Evolutionary conservation across 192 early-diverging fungal species (phyloP), one percentile per base, ranked within the genome.

Genomic region (Umbelopsis sp.): DNA sequence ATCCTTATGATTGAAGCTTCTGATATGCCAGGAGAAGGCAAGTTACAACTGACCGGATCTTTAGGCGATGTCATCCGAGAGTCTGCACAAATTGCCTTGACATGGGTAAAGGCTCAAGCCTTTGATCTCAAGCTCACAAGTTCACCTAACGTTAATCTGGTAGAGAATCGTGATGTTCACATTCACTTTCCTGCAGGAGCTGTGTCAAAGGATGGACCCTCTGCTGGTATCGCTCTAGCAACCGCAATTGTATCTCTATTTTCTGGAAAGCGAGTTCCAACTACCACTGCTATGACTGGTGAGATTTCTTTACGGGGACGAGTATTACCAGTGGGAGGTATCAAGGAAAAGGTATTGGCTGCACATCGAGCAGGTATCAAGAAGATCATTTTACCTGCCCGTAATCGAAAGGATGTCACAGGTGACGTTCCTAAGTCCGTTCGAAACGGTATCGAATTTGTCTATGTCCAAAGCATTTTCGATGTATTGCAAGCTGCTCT

Each of bases 11-110:
- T 95, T 68, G 93, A 96, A 71, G 89, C 91, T 11, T 88, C 89
- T 1, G 84, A 88, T 73, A 90, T 92, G 82, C 82, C 91, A 38
- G 93, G 91, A 20, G 86, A 87, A 68, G 91, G 91, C 17, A 73
- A 87, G 25, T 71, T 93, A 21, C 83, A 85, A 47, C 75, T 94
- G 24, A 94, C 91, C 14, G 91, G 92, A 2, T 87, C 86, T 73
- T 74, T 96, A 0, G 94, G 94, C 0, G 89, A 93, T 68, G 94
- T 96, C 4, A 93, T 96, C 67, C 92, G 92, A 77, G 94, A 96
- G 74, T 93, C 91, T 44, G 89, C 91, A 3, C 83, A 88, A 71
- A 84, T 96, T 53, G 91, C 86, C 4, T 70, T 94, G n/a, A 87
- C 91, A 20, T 95, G 89, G 90, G 91, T 94, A 20, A 89, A 91